These are phyloP conservation scores for Chlorella sorokiniana DNA, from an alignment of 139 green algal genomes.

Conservation along the genomic window DNA sequence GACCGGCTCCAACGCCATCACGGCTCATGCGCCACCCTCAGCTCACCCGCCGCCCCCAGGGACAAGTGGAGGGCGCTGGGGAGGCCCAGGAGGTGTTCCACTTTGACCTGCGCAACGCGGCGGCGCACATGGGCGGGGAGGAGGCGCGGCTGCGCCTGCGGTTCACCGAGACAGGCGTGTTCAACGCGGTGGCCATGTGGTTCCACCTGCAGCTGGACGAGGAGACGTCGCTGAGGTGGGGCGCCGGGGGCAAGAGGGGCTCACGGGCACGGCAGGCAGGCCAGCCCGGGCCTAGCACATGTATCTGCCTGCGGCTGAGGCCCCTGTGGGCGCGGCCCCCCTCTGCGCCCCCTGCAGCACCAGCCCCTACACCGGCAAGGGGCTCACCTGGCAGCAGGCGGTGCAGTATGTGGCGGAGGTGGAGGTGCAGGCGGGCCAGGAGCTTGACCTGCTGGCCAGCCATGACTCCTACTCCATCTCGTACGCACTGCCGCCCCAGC, in stretches of 20 bases:
- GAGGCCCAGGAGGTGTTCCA: conserved; percentile 51
- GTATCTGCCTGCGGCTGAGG: neutral
- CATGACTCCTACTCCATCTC: conserved; percentile 74
- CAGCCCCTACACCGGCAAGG: conserved; percentile 58
- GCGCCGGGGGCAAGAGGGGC: neutral
- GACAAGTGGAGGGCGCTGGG: conserved; percentile 61
- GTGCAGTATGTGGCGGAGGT: conserved; percentile 75
- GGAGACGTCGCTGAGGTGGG: conserved; percentile 42
- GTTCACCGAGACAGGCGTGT: conserved; percentile 40
- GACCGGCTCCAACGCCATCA: no score
- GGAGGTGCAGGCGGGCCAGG: conserved; percentile 40
- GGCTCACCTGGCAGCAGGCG: conserved; percentile 69
- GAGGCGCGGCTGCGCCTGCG: conserved; percentile 8
- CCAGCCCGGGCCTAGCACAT: neutral
- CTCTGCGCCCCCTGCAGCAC: conserved; percentile 25
- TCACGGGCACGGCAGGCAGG: neutral
- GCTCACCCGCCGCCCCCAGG: conserved; percentile 13
- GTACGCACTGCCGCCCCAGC: conserved; percentile 25
- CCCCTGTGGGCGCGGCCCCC: neutral
- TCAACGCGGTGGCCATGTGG: conserved; percentile 84
- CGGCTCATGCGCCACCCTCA: neutral
- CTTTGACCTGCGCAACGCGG: conserved; percentile 73
- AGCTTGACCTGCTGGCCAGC: conserved; percentile 44
- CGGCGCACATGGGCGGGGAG: conserved; percentile 52
- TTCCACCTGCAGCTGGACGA: conserved; percentile 81